These are phyloP conservation scores for Silene coronaria DNA, from an alignment of 179 eudicot species.

Conservation along the genomic window DNA sequence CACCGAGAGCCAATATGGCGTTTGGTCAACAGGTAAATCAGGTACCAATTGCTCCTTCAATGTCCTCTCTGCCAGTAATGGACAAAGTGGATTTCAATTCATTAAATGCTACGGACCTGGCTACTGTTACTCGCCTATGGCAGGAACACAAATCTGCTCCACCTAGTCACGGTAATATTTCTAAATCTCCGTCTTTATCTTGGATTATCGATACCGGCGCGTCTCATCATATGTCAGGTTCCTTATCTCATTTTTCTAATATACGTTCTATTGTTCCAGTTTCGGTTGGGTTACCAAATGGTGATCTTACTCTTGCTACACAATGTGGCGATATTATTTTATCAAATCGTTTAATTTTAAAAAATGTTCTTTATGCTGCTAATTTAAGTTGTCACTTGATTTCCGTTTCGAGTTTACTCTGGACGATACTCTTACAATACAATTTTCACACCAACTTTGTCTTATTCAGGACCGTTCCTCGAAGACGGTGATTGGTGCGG, in stretches of 20 bases:
- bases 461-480: too few relatives aligned
- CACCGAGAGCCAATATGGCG: neutral
- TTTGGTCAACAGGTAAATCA: neutral
- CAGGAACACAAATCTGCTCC: neutral
- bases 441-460: too few relatives aligned
- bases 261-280: neutral
- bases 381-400: neutral
- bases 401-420: neutral
- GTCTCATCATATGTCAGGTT: neutral
- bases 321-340: too few relatives aligned
- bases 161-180: neutral
- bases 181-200: neutral
- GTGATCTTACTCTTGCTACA: too few relatives aligned
- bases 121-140: neutral
- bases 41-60: neutral
- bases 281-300: neutral
- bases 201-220: too few relatives aligned
- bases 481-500: too few relatives aligned
- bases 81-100: neutral
- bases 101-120: neutral
- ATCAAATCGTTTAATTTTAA: neutral
- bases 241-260: neutral
- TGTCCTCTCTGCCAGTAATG: neutral
- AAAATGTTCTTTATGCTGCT: neutral
- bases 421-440: neutral